Base-by-base conservation (phyloP, 331 rosid genomes). In the Erythrophleum ivorense region DNA sequence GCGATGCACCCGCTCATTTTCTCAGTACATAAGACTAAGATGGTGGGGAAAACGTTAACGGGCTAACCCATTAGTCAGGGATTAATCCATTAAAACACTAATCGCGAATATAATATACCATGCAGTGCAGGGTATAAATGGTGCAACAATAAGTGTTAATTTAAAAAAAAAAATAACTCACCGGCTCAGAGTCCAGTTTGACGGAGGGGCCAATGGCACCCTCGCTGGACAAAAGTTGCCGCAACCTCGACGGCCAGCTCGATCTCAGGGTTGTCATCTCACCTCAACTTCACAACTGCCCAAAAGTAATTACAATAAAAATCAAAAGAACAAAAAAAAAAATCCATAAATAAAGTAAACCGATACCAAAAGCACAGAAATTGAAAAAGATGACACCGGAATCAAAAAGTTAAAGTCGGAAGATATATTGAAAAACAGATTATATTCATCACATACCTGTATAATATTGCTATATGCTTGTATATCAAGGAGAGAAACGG, bases 161-260 rank as follows among this genome's bases (percentile, higher is more conserved):
- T 45, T 16, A 14, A 10, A 18, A 49, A 73, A 13, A 33, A 52
- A 76, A 38, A 31, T 9, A 59, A 89, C 98, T 90, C 57, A 97
- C 99, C 1, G 98, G 90, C 88, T 97, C 98, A 6, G 99, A 84
- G 76, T 94, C 97, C 73, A 94, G 86, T 73, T 92, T 97, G 78
- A 91, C 52, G 38, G 99, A 92, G 43, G 99, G 97, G 16, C 97
- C 99, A 54, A 89, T 86, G 74, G 90, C 87, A 63, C 97, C 94
- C 81, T 94, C 99, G 81, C 83, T 91, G 7, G 97, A 91, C 33
- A 97, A 86, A 77, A 97, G 93, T 73, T 94, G 97, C 75, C 99
- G 94, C 83, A 97, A 85, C 97, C 99, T 86, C 75, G 98, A 94
- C 36, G 99, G 98, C 94, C 93, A 92, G 88, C 91, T 94, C 78